Conservation (phyloP, 768 basidiomycete species). For the Mycena indigotica region DNA sequence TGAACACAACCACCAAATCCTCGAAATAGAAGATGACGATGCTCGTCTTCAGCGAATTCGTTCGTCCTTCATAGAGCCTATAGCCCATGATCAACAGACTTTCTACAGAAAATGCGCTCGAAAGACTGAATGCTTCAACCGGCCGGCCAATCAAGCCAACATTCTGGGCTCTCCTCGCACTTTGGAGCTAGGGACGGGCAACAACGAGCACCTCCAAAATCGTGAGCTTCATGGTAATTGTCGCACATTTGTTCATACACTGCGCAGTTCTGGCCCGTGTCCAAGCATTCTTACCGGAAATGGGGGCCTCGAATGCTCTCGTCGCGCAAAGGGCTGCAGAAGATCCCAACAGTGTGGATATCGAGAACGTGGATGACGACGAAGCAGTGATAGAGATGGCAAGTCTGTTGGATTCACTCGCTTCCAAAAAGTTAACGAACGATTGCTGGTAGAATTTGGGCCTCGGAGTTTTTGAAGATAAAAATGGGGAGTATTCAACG, state of each 20-base stretch:
- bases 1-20: too few relatives aligned
- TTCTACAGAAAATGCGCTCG: slow-evolving; percentile 15
- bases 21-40: slow-evolving; percentile 19
- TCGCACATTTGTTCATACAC: not conserved
- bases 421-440: not conserved
- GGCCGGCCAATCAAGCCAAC: slow-evolving; percentile 3
- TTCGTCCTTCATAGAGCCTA: slow-evolving; percentile 3
- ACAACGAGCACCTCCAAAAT: not conserved
- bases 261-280: slow-evolving; percentile 49
- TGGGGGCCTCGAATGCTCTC: slow-evolving; percentile 48
- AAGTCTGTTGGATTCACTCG: slow-evolving; percentile 14
- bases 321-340: slow-evolving; percentile 33
- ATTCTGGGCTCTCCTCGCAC: not conserved
- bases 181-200: not conserved
- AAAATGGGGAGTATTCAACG: not conserved
- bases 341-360: slow-evolving; percentile 48
- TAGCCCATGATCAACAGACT: not conserved
- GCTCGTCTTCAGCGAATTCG: slow-evolving; percentile 19
- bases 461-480: slow-evolving; percentile 42
- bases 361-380: slow-evolving; percentile 44
- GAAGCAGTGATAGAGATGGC: slow-evolving; percentile 49
- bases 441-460: slow-evolving; percentile 43
- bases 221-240: not conserved
- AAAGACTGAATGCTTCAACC: slow-evolving; percentile 12
- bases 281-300: slow-evolving; percentile 49